Evolutionary conservation across 805 yeast species (phyloP).

Genomic region (Ogataea methylovora): DNA sequence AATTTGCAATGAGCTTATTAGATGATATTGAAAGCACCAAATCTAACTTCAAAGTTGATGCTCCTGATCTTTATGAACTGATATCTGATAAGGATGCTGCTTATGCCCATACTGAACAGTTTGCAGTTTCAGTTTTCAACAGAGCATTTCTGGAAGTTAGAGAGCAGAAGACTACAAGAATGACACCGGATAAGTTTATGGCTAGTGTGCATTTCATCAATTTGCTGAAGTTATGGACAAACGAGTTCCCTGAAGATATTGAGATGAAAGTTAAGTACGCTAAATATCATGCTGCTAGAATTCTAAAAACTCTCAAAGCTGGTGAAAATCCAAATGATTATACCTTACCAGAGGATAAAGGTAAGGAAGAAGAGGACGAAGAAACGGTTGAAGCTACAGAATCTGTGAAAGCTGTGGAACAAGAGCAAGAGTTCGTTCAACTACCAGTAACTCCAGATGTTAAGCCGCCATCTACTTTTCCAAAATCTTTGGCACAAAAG

Average conservation of each 20-base stretch:
- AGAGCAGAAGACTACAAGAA: conserved; percentile 31
- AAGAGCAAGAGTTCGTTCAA: no score
- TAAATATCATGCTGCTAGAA: conserved; percentile 54
- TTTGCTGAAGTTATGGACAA: conserved; percentile 38
- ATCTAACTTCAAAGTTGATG: conserved; percentile 26
- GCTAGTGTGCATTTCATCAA: conserved; percentile 50
- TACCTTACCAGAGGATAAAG: conserved; percentile 29
- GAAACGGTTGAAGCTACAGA: no score
- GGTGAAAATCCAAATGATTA: conserved; percentile 55
- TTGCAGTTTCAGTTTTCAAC: conserved; percentile 53
- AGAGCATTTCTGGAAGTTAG: conserved; percentile 42
- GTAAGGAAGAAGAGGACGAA: conserved; percentile 7
- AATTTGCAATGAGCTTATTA: conserved; percentile 51
- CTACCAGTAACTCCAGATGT: no score
- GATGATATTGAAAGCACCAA: conserved; percentile 65
- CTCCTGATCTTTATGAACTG: conserved; percentile 36
- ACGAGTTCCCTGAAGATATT: conserved; percentile 14
- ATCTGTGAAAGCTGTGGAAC: no score
- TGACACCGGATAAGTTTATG: conserved; percentile 43
- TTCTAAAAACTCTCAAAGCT: conserved; percentile 37
- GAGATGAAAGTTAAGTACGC: conserved; percentile 46
- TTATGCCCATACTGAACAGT: conserved; percentile 44
- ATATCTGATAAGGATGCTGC: conserved; percentile 56
- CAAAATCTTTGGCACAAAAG: no score
- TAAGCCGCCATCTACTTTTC: no score